Base-by-base conservation (phyloP, 192 early-diverging fungal genomes). In the Irineochytrium annulatum region DNA sequence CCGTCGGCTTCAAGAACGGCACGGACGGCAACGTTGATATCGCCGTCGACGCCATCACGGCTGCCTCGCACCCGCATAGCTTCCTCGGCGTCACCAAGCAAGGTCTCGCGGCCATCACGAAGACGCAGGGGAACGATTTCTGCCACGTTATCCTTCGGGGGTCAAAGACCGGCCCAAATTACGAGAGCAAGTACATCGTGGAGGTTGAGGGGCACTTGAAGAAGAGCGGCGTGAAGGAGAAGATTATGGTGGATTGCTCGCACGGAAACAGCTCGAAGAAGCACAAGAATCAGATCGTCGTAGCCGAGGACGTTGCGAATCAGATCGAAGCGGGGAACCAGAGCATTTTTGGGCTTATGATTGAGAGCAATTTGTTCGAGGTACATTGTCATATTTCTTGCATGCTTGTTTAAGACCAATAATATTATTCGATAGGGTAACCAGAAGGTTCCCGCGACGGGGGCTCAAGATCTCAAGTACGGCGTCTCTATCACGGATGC, bases 121-220 rank as follows among this genome's bases (percentile, higher is more conserved):
- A 88, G 41, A 91, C 92, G 1, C 74, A 87, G 64, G 95, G 96
- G 62, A 98, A 98, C 75, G 87, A 86, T 59, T 65, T 76, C 39
- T 94, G 94, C 73, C 96, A 98, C 64, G 85, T 97, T 8, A 97
- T 98, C 60, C 77, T 98, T 31, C 87, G 96, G 45, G 96, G 96
- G 55, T 88, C 89, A 3, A 80, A 71, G 37, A 77, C 78, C 55
- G 91, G 92, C 0, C 91, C 96, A 65, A 98, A 98, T 81, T 98
- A 91, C 76, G 87, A 86, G 20, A 79, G 84, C 32, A 75, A 80
- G 16, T 77, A 89, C 41, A 79, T 97, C 27, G 67, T 77, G 45
- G 67, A 66, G 37, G 80, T 76, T 43, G 74, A 74, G 3, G 67
- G 70, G 3, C 79, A 86, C 56, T 70, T 94, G 45, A 46, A 63